Base-by-base conservation (phyloP, 805 yeast species). In the Yarrowia divulgata region DNA sequence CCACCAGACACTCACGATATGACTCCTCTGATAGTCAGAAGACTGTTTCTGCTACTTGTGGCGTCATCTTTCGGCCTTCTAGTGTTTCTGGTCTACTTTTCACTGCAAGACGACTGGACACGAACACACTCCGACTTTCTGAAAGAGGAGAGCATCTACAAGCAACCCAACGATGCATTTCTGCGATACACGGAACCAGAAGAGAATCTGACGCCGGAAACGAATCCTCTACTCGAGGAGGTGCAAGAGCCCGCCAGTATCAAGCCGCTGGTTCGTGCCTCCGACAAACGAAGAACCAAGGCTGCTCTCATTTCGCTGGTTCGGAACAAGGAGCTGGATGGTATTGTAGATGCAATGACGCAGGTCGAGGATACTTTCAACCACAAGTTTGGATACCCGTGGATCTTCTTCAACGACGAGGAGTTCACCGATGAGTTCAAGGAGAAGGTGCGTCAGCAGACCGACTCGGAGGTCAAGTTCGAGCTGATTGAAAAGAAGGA, bases 231-330 rank as follows among this genome's bases (percentile, higher is more conserved):
- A 5, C 50, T 42, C 3, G 63, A 66, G 12, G 50, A 66, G 34
- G 52, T 66, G 42, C 52, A 32, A 7, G 69, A 66, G 50, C 69
- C 69, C 3, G 43, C 14, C 7, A 52, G 42, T 13, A 43, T 10
- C 35, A 54, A 66, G 50, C 62, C 60, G 3, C 45, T 66, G 12
- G 69, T 66, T 32, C 69, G 69, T 1, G 29, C 60, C 10, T n/a
- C 54, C 7, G 69, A 66, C 37, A 54, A 29, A 19, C 42, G 69
- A 34, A 42, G 71, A 39, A 93, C 89, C 8, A 90, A 87, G 74
- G 97, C 97, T 2, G 90, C 97, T 0, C 82, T 91, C 63, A 75
- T 90, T 18, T 85, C 91, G 3, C 79, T 91, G 68, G 95, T 89
- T n/a, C 81, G 93, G 70, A 90, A 91, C 74, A 74, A 82, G 8